A percentile compares a stretch with the other conserved stretches of the same genome.
Conservation (phyloP, 2,329 filamentous ascomycete genomes). For the Aspergillus ibericus region DNA sequence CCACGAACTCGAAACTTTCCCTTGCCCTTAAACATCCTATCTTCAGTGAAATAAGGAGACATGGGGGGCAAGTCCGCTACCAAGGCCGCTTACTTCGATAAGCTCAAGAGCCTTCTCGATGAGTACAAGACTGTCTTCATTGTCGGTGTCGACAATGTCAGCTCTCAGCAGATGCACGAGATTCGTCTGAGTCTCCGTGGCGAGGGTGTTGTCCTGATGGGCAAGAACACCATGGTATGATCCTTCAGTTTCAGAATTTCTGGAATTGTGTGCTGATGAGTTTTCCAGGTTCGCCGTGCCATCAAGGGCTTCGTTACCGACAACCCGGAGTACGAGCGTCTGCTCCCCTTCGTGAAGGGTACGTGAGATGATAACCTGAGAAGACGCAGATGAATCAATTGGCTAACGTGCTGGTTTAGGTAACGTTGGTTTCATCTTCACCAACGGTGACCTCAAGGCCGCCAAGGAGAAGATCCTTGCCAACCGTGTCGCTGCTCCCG, state of each 20-base stretch:
- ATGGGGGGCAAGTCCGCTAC: constrained; percentile 96
- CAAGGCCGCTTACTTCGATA: constrained; percentile 99
- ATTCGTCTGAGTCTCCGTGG: constrained; percentile 89
- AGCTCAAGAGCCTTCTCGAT: constrained; percentile 97
- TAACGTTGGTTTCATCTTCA: constrained; percentile 99
- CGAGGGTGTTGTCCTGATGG: constrained; percentile 95
- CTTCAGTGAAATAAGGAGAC: constrained; percentile 88
- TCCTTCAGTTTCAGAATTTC: constrained; percentile 4
- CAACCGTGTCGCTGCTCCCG: constrained; percentile 97
- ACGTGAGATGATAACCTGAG: constrained; percentile 13
- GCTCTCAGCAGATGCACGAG: constrained; percentile 99
- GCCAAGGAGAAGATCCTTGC: constrained; percentile 90
- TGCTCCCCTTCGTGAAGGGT: constrained; percentile 91
- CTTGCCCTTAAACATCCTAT: constrained; percentile 98
- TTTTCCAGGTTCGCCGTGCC: constrained; percentile 79
- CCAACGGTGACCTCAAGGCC: constrained; percentile 90
- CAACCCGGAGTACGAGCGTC: constrained; percentile 95
- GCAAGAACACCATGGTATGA: constrained; percentile 99
- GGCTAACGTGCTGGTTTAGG: constrained; percentile 44
- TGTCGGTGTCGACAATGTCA: constrained; percentile 98
- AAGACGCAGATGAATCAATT: neutral
- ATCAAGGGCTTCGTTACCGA: constrained; percentile 91
- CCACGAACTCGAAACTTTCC: constrained; percentile 43
- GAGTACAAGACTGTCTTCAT: constrained; percentile 98
- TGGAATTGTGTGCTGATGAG: constrained; percentile 8